Conservation (phyloP, 495 filamentous ascomycete genomes). For the Geopyxis carbonaria region DNA sequence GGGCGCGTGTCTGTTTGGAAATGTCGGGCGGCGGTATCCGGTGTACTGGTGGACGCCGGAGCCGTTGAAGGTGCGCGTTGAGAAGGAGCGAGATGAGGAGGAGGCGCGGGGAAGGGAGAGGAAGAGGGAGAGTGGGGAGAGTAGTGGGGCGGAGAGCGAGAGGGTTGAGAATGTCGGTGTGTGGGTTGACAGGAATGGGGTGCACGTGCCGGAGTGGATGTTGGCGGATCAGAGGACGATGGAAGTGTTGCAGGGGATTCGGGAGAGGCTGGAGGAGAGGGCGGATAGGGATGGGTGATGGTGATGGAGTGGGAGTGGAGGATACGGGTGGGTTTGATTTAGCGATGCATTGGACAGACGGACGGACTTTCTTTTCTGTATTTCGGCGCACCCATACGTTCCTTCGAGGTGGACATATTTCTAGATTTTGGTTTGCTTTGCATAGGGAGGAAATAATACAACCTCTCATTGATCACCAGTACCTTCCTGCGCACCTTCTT, state of each 20-base stretch:
- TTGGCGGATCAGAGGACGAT: constrained; percentile 15
- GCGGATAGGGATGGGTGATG: no score
- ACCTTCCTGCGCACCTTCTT: no score
- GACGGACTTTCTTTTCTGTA: no score
- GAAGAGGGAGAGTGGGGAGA: not conserved
- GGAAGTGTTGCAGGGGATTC: constrained; percentile 16
- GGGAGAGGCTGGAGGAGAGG: constrained; percentile 10
- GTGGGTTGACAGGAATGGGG: not conserved
- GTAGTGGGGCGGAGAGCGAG: not conserved
- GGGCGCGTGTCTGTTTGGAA: constrained; percentile 52
- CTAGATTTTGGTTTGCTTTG: no score
- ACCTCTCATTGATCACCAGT: no score
- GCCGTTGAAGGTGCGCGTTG: not conserved
- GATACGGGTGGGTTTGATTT: no score
- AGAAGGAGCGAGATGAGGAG: not conserved
- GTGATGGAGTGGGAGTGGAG: no score
- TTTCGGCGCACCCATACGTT: no score
- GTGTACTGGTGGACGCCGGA: constrained; percentile 57
- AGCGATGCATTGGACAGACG: no score
- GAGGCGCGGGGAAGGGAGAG: not conserved
- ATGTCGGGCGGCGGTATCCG: constrained; percentile 59
- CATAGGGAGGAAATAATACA: no score
- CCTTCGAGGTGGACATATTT: no score
- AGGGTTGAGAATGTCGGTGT: no score
- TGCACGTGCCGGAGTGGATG: constrained; percentile 14